These are phyloP conservation scores for Geosmithia flava DNA, from an alignment of 2,329 filamentous ascomycete species.

Conservation along the genomic window DNA sequence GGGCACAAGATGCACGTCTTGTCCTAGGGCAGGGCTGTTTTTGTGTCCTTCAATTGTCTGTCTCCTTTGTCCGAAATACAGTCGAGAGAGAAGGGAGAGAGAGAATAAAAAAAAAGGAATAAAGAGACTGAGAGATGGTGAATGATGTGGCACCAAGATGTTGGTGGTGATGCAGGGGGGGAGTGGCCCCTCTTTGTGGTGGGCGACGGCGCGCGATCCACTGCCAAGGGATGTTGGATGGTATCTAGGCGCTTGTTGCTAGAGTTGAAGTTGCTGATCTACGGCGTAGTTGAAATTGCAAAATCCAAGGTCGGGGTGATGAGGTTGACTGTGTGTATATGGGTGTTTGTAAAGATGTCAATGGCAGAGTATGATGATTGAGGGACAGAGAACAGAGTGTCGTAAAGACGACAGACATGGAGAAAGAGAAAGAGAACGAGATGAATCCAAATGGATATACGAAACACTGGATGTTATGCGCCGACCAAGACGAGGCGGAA, in stretches of 20 bases:
- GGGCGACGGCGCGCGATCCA: neutral
- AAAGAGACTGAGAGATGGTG: neutral
- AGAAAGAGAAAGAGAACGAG: neutral
- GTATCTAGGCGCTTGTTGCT: neutral
- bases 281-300: too few relatives aligned
- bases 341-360: neutral
- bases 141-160: constrained; percentile 5
- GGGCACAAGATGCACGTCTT: neutral
- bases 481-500: neutral
- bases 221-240: neutral
- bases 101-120: neutral
- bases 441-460: neutral
- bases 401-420: neutral
- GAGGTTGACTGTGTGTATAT: neutral
- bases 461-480: neutral
- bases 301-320: too few relatives aligned
- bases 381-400: too few relatives aligned
- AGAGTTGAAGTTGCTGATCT: neutral
- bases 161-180: neutral
- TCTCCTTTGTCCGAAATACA: neutral
- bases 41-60: neutral
- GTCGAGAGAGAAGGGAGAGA: neutral
- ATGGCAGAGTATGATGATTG: too few relatives aligned
- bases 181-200: neutral
- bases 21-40: neutral